Conservation (phyloP, 106 monocot genomes). For the Dendrobium huoshanense region DNA sequence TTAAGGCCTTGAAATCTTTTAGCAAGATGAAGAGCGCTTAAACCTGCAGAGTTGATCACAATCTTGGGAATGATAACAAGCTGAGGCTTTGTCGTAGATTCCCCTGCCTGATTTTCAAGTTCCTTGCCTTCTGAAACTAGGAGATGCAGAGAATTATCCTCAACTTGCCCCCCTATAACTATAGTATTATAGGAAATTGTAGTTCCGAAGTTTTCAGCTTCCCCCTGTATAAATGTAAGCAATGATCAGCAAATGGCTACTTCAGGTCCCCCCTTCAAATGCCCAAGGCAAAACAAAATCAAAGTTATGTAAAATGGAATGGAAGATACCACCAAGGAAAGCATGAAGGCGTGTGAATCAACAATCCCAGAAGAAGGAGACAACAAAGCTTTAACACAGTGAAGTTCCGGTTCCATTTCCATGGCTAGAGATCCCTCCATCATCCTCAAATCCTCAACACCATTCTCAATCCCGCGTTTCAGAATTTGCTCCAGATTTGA, state of each 20-base stretch:
- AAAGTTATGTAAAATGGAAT: constrained; percentile 3
- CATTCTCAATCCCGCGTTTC: constrained; percentile 54
- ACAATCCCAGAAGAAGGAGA: constrained; percentile 86
- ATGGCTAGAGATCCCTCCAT: constrained; percentile 63
- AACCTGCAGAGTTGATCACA: constrained; percentile 82
- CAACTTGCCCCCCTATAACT: constrained; percentile 59
- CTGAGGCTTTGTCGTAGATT: constrained; percentile 40
- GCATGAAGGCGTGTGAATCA: constrained; percentile 87
- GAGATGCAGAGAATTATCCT: constrained; percentile 49
- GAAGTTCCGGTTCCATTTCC: constrained; percentile 84
- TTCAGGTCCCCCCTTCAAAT: neutral
- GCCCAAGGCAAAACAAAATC: neutral
- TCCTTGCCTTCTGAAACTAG: constrained; percentile 58
- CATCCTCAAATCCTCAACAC: constrained; percentile 69
- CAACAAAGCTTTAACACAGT: constrained; percentile 71
- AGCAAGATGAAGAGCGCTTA: constrained; percentile 82
- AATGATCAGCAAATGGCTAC: neutral
- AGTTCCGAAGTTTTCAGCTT: constrained; percentile 63
- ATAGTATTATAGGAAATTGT: constrained; percentile 74
- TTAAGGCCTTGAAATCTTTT: constrained; percentile 55
- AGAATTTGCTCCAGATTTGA: constrained; percentile 57
- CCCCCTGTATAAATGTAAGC: constrained; percentile 53
- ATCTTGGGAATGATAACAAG: constrained; percentile 63
- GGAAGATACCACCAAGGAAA: constrained; percentile 59
- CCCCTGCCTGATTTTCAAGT: constrained; percentile 27